Base-by-base conservation (phyloP, 2,329 filamentous ascomycete genomes). In the Fusarium newnesense region DNA sequence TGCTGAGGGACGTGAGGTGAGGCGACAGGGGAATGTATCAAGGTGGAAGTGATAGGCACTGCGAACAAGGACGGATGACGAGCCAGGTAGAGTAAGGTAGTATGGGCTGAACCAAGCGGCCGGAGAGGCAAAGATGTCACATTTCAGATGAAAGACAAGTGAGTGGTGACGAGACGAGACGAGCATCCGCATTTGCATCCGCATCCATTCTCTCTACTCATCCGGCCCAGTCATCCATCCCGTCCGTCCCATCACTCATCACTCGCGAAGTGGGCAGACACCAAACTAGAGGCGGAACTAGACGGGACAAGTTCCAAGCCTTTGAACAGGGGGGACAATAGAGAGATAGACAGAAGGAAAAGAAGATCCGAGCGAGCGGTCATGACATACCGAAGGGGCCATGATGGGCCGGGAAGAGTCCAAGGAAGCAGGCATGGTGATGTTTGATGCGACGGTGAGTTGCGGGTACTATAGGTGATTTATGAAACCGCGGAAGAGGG, bases 371-470 rank as follows among this genome's bases (percentile, higher is more conserved):
- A 65, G 24, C 24, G 32, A 32, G 69, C 67, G 69, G 67, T n/a
- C 57, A 53, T 70, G 69, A 88, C 88, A 62, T 88, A 90, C 88
- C 78, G 88, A 90, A 53, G 88, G 86, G 67, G 87, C 87, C 88
- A 90, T 90, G 80, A 90, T 90, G 76, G 88, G 88, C 79, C 88
- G 87, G 60, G 87, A 85, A 49, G 88, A 90, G 63, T 90, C 88
- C 65, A 90, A 78, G n/a, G 88, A 90, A 69, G 85, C 80, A 79
- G 88, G 87, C 88, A 90, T 90, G 63, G 73, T 34, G 60, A 69
- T 54, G 43, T 30, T 34, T 63, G 66, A 75, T 77, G 64, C 72
- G 74, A 77, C 73, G 74, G 69, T 61, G 46, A 53, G 69, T 34
- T 56, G 67, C 56, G 65, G 64, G 64, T 64, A 67, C 50, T 44